Evolutionary conservation across 108 stramenopile species (phyloP).

Genomic region (Cyclotella cryptica): DNA sequence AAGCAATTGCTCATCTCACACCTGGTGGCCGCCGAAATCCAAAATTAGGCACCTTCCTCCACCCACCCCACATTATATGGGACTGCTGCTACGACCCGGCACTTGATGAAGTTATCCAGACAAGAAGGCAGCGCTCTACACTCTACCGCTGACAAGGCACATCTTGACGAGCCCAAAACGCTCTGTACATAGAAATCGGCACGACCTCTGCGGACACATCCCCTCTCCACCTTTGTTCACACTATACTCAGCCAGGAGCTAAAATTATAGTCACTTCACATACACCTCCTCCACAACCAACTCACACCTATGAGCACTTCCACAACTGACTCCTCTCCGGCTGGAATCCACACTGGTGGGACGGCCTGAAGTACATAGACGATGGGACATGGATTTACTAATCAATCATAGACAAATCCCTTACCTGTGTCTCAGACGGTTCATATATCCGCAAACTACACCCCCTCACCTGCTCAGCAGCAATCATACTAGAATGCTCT

Average conservation of each 20-base stretch:
- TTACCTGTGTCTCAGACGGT: not conserved
- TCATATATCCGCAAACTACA: slow-evolving; percentile 17
- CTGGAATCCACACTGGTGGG: slow-evolving; percentile 15
- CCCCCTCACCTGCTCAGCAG: slow-evolving; percentile 2
- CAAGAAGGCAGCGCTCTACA: no score
- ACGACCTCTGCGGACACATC: no score
- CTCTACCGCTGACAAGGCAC: no score
- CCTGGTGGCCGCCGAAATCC: not conserved
- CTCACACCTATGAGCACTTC: no score
- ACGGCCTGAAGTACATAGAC: not conserved
- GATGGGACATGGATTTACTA: not conserved
- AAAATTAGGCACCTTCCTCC: not conserved
- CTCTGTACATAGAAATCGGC: no score
- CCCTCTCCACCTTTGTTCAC: no score
- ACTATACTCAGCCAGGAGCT: no score
- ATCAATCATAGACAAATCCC: not conserved
- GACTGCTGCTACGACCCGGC: no score
- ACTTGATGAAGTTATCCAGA: no score
- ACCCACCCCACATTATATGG: not conserved
- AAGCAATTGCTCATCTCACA: not conserved
- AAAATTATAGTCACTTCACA: no score
- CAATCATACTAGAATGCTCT: slow-evolving; percentile 11
- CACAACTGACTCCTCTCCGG: not conserved
- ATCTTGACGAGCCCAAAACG: no score
- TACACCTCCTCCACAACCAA: no score